phyloP scores from a whole-genome alignment of 345 rosid species.

The Limnanthes douglasii region DNA sequence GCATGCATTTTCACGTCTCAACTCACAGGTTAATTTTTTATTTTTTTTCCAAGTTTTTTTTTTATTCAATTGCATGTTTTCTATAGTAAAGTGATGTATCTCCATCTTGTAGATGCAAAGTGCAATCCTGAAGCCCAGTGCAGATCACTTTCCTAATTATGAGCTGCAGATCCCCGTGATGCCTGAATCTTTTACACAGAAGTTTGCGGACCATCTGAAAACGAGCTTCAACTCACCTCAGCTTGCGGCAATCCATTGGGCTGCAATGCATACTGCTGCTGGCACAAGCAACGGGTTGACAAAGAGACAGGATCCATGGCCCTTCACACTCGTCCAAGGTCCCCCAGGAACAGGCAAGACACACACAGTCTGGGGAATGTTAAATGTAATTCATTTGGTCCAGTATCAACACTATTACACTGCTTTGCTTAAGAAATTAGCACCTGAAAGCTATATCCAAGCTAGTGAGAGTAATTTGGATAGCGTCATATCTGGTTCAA shows the following conservation, averaged over 20 bases:
- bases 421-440: slow-evolving; percentile 85
- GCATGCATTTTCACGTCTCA: slow-evolving; percentile 96
- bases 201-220: slow-evolving; percentile 63
- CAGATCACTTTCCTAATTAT: slow-evolving; percentile 87
- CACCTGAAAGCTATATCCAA: slow-evolving; percentile 95
- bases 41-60: slow-evolving; percentile 1
- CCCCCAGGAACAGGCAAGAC: slow-evolving; percentile 99
- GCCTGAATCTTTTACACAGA: slow-evolving; percentile 92
- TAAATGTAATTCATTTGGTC: slow-evolving; percentile 97
- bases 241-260: slow-evolving; percentile 94
- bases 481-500: slow-evolving; percentile 54
- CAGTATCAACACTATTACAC: slow-evolving; percentile 98
- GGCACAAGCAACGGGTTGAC: slow-evolving; percentile 78
- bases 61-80: slow-evolving; percentile 4
- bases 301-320: slow-evolving; percentile 97
- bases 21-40: slow-evolving; percentile 55
- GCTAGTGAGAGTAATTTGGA: slow-evolving; percentile 59
- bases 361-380: slow-evolving; percentile 99
- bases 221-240: slow-evolving; percentile 85
- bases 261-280: slow-evolving; percentile 98
- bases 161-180: slow-evolving; percentile 80
- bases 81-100: slow-evolving; percentile 3
- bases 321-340: slow-evolving; percentile 97
- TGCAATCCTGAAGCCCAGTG: slow-evolving; percentile 83
- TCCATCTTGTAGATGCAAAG: slow-evolving; percentile 65